Evolutionary conservation across 2,329 filamentous ascomycete species (phyloP).

Genomic region (Apiospora koreana): DNA sequence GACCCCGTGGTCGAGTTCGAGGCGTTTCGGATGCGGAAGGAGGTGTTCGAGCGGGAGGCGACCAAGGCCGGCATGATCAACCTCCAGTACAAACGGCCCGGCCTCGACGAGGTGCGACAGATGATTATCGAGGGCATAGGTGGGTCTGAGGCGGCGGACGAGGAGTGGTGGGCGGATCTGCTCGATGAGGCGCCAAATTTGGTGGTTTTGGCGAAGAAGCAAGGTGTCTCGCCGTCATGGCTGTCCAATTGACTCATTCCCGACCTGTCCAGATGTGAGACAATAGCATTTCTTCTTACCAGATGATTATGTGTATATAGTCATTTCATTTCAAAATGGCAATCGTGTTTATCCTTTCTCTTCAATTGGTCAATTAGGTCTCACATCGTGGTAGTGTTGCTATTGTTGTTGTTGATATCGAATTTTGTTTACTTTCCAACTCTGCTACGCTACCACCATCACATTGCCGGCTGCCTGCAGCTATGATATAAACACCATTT

Average conservation of each 20-base stretch:
- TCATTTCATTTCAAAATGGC: not conserved
- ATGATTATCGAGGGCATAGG: conserved; percentile 11
- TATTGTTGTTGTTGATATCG: not conserved
- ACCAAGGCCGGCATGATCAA: conserved; percentile 1
- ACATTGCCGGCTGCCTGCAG: not conserved
- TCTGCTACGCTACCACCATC: not conserved
- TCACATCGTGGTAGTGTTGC: not conserved
- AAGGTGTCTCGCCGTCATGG: not conserved
- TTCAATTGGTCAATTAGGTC: not conserved
- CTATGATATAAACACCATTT: not conserved
- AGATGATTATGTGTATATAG: not conserved
- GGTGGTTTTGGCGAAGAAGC: conserved; percentile 11
- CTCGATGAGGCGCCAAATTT: conserved; percentile 10
- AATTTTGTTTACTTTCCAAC: not conserved
- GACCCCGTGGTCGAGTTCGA: conserved; percentile 10
- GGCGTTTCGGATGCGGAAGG: conserved; percentile 10
- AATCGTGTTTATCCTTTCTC: not conserved
- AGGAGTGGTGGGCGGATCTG: conserved; percentile 11
- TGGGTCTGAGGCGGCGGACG: not conserved
- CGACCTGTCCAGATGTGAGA: not conserved
- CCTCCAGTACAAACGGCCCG: conserved; percentile 1
- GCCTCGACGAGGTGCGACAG: conserved; percentile 3
- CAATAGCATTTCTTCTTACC: not conserved
- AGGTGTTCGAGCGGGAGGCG: conserved; percentile 11
- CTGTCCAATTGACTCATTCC: not conserved